Base-by-base conservation (phyloP, 805 yeast species). In the Hanseniaspora nectarophila region DNA sequence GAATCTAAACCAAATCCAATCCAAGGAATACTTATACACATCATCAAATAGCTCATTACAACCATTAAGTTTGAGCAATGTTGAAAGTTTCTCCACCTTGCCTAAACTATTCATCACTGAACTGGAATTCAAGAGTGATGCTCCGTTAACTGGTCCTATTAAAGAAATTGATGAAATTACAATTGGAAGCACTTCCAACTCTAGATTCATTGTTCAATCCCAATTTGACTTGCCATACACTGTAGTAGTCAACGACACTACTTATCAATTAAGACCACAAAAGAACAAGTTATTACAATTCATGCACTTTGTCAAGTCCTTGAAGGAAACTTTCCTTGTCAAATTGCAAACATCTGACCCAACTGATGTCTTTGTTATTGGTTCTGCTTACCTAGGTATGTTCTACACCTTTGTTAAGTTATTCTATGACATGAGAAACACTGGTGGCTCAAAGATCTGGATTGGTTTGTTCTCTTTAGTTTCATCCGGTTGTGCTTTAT, bases 311-410 rank as follows among this genome's bases (percentile, higher is more conserved):
- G 61, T 74, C 42, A 65, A 68, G 33, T 65, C 70, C 23, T 65
- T 72, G 10, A 61, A 71, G 42, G 49, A 60, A 16, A 75, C 70
- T 56, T 60, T 79, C 16, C 59, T 68, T 47, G 70, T 67, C 45
- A 67, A 78, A 56, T 71, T 82, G 50, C 70, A 72, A 48, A 81
- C 83, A 55, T 92, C 96, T 16, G 95, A 89, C 59, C 77, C 82
- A 24, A 86, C 86, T 58, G 97, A 90, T 66, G 80, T 89, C 37
- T 78, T 80, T 13, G 73, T 89, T 54, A 81, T 92, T 47, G 73
- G 85, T 2, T 64, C 81, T 47, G 97, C 95, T 2, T 90, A 90
- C 65, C 59, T 78, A 26, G 94, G 94, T 45, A 88, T 89, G 95
- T 73, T 85, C 74, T 81, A 84, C 66, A 85, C 95, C 10, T 75